Percentiles rank a stretch among this genome's conserved stretches.
These are phyloP conservation scores for Tulasnella sp. DNA, from an alignment of 768 basidiomycete species.

Conservation along the genomic window DNA sequence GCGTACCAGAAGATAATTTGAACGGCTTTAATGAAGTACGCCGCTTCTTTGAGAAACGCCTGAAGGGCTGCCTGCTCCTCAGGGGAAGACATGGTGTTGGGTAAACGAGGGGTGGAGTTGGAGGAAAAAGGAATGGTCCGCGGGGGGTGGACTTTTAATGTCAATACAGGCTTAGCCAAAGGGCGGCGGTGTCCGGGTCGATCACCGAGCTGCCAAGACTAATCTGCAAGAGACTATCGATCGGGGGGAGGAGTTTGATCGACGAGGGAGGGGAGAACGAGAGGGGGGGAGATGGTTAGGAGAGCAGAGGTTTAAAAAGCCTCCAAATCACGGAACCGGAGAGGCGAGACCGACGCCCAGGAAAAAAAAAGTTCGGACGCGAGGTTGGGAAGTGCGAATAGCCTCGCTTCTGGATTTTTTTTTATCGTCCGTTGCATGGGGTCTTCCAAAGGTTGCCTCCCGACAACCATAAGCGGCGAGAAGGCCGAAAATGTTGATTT, in stretches of 20 bases:
- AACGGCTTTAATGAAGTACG: background rate
- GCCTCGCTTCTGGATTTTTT: background rate
- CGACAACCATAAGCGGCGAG: background rate
- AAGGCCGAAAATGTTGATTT: constrained; percentile 5
- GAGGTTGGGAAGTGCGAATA: background rate
- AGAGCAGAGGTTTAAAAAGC: background rate
- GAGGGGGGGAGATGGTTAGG: background rate
- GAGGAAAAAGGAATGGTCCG: constrained; percentile 3
- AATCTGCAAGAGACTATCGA: background rate
- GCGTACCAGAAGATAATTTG: constrained; percentile 7
- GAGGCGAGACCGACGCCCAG: background rate
- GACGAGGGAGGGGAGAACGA: background rate
- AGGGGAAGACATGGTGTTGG: background rate
- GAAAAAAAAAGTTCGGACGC: background rate
- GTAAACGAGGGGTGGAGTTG: background rate
- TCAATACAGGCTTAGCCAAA: background rate
- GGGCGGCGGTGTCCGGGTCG: background rate
- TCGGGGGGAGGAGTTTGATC: background rate
- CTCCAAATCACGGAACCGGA: background rate
- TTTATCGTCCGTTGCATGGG: background rate
- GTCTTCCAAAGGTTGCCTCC: constrained; percentile 4
- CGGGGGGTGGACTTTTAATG: background rate
- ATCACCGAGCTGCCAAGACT: background rate
- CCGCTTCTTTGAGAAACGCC: constrained; percentile 10
- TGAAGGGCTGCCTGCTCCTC: background rate